phyloP scores from a whole-genome alignment of 2,329 filamentous ascomycete species.

The Hypoxylon sp. region DNA sequence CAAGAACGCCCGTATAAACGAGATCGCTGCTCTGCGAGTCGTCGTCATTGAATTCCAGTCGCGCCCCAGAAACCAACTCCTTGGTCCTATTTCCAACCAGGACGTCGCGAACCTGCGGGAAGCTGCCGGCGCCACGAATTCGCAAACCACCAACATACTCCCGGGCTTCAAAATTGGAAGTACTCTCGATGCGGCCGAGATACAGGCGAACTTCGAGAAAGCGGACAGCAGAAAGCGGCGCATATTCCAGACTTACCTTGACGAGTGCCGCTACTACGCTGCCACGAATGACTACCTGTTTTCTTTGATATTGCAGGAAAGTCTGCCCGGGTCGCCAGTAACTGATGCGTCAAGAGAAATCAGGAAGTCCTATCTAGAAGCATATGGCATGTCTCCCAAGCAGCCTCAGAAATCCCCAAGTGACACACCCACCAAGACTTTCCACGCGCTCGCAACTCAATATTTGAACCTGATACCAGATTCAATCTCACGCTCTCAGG shows the following conservation, averaged over 20 bases:
- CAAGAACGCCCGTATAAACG: slow-evolving; percentile 81
- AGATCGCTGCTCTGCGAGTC: slow-evolving; percentile 85
- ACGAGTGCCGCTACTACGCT: slow-evolving; percentile 78
- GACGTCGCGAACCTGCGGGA: slow-evolving; percentile 83
- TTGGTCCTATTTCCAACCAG: slow-evolving; percentile 80
- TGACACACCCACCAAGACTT: slow-evolving; percentile 57
- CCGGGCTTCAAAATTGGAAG: slow-evolving; percentile 65
- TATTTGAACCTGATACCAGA: slow-evolving; percentile 65
- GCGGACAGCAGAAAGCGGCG: slow-evolving; percentile 74
- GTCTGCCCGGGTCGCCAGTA: slow-evolving; percentile 46
- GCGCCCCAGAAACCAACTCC: slow-evolving; percentile 79
- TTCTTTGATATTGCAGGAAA: slow-evolving; percentile 64
- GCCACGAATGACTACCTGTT: slow-evolving; percentile 73
- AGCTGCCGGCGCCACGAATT: slow-evolving; percentile 76
- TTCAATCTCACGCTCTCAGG: slow-evolving; percentile 66
- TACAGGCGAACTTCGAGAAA: slow-evolving; percentile 73
- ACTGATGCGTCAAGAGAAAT: slow-evolving; percentile 51
- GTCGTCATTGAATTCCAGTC: slow-evolving; percentile 88
- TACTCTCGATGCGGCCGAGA: slow-evolving; percentile 67
- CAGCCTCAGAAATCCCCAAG: slow-evolving; percentile 47
- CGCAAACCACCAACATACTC: slow-evolving; percentile 70
- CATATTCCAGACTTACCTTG: slow-evolving; percentile 79
- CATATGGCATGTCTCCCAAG: slow-evolving; percentile 54
- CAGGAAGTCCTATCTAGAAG: slow-evolving; percentile 53
- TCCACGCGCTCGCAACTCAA: slow-evolving; percentile 62